These are phyloP conservation scores for Morella rubra DNA, from an alignment of 306 rosid genomes.

Conservation along the genomic window DNA sequence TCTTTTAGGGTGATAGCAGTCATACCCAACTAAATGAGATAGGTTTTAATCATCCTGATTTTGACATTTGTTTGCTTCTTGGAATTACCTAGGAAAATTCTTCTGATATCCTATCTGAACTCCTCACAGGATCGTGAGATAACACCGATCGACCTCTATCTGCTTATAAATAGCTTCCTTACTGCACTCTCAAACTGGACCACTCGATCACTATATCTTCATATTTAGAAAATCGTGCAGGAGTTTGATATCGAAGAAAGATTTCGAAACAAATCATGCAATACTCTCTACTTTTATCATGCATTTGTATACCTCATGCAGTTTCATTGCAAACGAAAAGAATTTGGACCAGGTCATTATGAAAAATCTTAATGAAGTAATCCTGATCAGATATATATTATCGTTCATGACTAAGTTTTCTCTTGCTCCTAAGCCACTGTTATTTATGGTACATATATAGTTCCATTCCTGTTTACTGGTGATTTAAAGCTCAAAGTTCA, in stretches of 20 bases:
- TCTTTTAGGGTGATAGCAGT: neutral
- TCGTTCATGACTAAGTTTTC: neutral
- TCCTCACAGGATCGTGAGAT: too few species aligned
- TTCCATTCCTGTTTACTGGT: conserved; percentile 1
- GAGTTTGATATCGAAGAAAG: neutral
- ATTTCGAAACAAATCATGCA: conserved; percentile 16
- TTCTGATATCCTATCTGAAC: too few species aligned
- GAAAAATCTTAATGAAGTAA: neutral
- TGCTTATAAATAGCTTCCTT: neutral
- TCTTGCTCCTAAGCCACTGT: neutral
- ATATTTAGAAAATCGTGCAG: neutral
- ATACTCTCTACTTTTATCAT: conserved; percentile 26
- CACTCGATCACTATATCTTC: neutral
- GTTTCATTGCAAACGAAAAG: conserved; percentile 30
- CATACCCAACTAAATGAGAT: neutral
- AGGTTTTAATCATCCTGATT: neutral
- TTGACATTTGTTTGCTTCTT: neutral
- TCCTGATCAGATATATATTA: too few species aligned
- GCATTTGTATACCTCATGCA: conserved; percentile 31
- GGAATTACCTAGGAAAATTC: neutral
- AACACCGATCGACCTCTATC: neutral
- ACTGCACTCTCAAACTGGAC: neutral
- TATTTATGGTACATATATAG: neutral
- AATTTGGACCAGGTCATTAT: conserved; percentile 34
- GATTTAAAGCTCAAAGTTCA: conserved; percentile 30